Evolutionary conservation across 2,329 filamentous ascomycete genomes (phyloP), one percentile per base, ranked within the genome.

Genomic region (Fusarium sarcochroum): DNA sequence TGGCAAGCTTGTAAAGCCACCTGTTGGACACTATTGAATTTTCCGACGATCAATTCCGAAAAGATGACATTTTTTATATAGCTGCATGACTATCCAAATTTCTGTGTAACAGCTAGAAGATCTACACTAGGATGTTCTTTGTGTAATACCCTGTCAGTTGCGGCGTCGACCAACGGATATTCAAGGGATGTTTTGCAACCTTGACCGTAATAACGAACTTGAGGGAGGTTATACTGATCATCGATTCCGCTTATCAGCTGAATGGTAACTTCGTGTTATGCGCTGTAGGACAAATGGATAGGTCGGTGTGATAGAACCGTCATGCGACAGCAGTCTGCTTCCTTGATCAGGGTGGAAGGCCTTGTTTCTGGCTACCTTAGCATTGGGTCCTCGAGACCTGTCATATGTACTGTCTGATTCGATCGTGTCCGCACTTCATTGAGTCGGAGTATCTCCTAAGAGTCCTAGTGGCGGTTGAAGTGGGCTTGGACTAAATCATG

Each of bases 251-350:
- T 4, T 20, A 41, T 9, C 11, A 21, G 18, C 37, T 41, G 18
- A 15, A 20, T 23, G 23, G 23, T 32, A 21, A 38, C 49, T 54
- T 44, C 27, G 21, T 5, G 10, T 30, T 53, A n/a, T 37, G 21
- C 18, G 4, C n/a, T 13, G 2, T 18, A 4, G 27, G 6, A 35
- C 7, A 15, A 15, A 21, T 18, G 17, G 6, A 17, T 35, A 7
- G 5, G 30, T 51, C 38, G 54, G 48, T 58, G 54, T 58, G 54
- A 54, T 45, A 11, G n/a, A 25, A 17, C 3, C 14, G 54, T 44
- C 15, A 21, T 21, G 30, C 37, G 53, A 15, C 21, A 53, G 45
- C 18, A 56, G 52, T 52, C 10, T 10, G 20, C 17, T 34, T 2
- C 27, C 5, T 30, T 30, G 11, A 10, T 13, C 20, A 25, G 52